These are phyloP conservation scores for Cephaloascus albidus DNA, from an alignment of 805 yeast species.

Conservation along the genomic window DNA sequence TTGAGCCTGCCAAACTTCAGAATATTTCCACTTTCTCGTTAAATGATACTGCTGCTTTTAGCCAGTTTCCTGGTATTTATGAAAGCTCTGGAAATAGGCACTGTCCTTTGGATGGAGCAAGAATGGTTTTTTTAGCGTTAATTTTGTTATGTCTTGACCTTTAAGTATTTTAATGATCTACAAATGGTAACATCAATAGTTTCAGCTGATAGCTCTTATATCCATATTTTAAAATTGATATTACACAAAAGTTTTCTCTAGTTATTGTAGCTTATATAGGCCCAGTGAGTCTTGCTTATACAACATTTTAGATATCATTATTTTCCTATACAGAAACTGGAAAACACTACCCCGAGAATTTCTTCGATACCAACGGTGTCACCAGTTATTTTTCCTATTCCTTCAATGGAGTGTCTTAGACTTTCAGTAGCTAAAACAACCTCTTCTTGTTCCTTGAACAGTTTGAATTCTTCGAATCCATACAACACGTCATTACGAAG, in stretches of 20 bases:
- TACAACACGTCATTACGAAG: conserved; percentile 65
- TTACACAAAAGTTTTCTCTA: too few species aligned
- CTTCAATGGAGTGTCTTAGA: conserved; percentile 64
- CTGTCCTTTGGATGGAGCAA: too few species aligned
- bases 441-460: conserved; percentile 46
- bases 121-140: too few species aligned
- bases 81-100: background rate
- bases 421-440: conserved; percentile 77
- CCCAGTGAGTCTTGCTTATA: too few species aligned
- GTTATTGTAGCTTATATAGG: too few species aligned
- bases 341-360: conserved; percentile 81
- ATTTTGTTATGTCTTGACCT: too few species aligned
- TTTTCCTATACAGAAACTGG: conserved; percentile 91
- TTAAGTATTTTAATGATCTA: too few species aligned
- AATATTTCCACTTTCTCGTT: too few species aligned
- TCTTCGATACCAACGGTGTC: conserved; percentile 85
- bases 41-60: background rate
- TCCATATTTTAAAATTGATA: too few species aligned
- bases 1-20: background rate
- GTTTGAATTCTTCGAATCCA: conserved; percentile 60
- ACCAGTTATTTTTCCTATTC: conserved; percentile 90
- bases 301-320: conserved; percentile 20
- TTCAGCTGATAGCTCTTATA: too few species aligned
- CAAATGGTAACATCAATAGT: too few species aligned
- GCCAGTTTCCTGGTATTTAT: background rate